A percentile compares a stretch with the other conserved stretches of the same genome.
Conservation (phyloP, 257 asterid species). For the Lycium ferocissimum region DNA sequence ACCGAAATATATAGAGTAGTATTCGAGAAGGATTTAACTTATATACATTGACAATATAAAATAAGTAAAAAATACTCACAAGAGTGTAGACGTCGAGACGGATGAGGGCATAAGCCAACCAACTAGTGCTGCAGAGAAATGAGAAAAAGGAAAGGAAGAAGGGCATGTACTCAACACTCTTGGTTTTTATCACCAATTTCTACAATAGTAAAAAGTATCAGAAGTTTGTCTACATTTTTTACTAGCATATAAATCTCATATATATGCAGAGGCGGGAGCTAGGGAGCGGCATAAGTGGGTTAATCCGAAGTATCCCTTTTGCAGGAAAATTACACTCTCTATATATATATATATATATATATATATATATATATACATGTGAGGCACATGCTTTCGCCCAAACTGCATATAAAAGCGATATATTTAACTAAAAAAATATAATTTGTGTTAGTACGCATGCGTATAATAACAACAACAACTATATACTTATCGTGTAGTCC, state of each 20-base stretch:
- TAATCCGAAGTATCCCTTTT: not conserved
- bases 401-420: too few species aligned
- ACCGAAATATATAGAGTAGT: not conserved
- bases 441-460: too few species aligned
- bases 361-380: not conserved
- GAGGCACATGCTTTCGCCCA: too few species aligned
- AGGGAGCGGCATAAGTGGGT: not conserved
- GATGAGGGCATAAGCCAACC: constrained; percentile 76
- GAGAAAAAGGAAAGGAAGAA: constrained; percentile 73
- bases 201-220: constrained; percentile 36
- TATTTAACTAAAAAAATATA: too few species aligned
- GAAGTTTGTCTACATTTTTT: not conserved
- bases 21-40: not conserved
- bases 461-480: too few species aligned
- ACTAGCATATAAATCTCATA: not conserved
- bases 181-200: constrained; percentile 72
- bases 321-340: not conserved
- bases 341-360: not conserved
- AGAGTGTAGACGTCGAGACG: constrained; percentile 69
- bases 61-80: constrained; percentile 42
- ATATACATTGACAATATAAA: not conserved
- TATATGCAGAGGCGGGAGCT: not conserved
- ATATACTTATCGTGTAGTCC: too few species aligned
- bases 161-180: constrained; percentile 88
- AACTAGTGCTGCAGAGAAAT: constrained; percentile 70